Base-by-base conservation (phyloP, 345 rosid species). In the Brassica incana region DNA sequence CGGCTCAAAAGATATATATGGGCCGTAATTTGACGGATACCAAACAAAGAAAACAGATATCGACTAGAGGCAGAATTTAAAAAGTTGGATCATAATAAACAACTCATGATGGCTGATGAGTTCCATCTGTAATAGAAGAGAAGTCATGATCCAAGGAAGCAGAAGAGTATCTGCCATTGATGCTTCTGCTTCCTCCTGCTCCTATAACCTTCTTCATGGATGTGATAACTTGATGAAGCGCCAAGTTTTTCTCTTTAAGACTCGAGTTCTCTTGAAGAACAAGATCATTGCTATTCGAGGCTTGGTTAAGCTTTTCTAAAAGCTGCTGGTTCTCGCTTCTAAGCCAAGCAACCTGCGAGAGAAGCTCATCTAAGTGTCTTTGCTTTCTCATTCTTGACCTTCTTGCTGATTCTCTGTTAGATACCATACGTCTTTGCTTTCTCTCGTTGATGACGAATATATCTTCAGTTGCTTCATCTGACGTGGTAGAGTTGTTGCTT, bases 311-410 rank as follows among this genome's bases (percentile, higher is more conserved):
- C 83, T 89, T 90, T 38, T 92, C 92, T 14, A 88, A 35, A 14
- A 95, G 91, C 82, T 87, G 95, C 36, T 87, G 95, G 58, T 92
- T 95, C 85, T 95, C 97, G 35, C 85, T 91, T 62, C 97, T 75
- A 71, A 95, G 94, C 95, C 94, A 88, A 60, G 92, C 75, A 20
- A 95, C 92, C 82, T 92, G 97, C 1, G 99, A 87, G 86, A 92
- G 90, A 25, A 95, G 95, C 89, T 95, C 99, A 45, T 95, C 99
- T 11, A 95, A 83, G 85, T 95, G 99, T 82, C 90, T 89, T 85
- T 92, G 99, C 85, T 92, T 94, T 69, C 98, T 90, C 98, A 94
- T 90, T 32, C 98, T 95, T 25, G 97, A 94, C 33, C 97, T 70
- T 29, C 97, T 89, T 2, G 98, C 98, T 5, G 98, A 92, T 67